Conservation (phyloP, 371 early-diverging fungal species). For the Mortierella sp. region DNA sequence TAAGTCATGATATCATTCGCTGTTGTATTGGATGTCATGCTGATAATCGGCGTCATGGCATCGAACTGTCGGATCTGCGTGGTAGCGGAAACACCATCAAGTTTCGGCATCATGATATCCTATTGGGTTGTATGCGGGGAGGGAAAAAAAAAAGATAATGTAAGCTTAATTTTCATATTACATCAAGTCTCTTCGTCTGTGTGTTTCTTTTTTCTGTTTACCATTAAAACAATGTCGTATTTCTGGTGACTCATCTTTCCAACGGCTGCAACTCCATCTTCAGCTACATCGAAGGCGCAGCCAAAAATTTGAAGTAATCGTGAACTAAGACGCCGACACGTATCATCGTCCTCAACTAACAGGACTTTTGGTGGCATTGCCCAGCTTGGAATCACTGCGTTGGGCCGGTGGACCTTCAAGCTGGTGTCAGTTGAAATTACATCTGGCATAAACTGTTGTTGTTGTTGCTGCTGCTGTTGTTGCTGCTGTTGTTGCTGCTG, state of each 20-base stretch:
- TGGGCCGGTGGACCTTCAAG: conserved; percentile 39
- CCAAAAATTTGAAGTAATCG: conserved; percentile 76
- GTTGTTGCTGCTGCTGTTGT: conserved; percentile 21
- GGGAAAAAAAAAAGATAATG: too few relatives aligned
- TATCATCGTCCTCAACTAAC: conserved; percentile 84
- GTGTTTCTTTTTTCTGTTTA: conserved; percentile 28
- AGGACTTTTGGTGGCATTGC: conserved; percentile 78
- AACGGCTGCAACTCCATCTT: conserved; percentile 81
- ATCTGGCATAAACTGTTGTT: conserved; percentile 18
- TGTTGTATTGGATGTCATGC: conserved; percentile 83
- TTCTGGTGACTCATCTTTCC: conserved; percentile 71
- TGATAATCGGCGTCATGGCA: conserved; percentile 79
- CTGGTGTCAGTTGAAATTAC: conserved; percentile 4
- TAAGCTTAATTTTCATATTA: too few relatives aligned
- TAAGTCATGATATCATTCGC: conserved; percentile 78
- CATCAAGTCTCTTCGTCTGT: too few relatives aligned
- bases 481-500: conserved; percentile 30
- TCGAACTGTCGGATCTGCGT: conserved; percentile 82
- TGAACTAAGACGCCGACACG: conserved; percentile 75
- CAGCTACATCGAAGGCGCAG: conserved; percentile 79
- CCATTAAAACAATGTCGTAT: conserved; percentile 87
- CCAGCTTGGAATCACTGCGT: conserved; percentile 65
- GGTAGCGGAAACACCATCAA: conserved; percentile 84
- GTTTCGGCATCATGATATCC: conserved; percentile 84
- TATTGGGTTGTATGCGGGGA: conserved; percentile 19